Evolutionary conservation across 768 basidiomycete genomes (phyloP).

Genomic region (Lentinula lateritia): DNA sequence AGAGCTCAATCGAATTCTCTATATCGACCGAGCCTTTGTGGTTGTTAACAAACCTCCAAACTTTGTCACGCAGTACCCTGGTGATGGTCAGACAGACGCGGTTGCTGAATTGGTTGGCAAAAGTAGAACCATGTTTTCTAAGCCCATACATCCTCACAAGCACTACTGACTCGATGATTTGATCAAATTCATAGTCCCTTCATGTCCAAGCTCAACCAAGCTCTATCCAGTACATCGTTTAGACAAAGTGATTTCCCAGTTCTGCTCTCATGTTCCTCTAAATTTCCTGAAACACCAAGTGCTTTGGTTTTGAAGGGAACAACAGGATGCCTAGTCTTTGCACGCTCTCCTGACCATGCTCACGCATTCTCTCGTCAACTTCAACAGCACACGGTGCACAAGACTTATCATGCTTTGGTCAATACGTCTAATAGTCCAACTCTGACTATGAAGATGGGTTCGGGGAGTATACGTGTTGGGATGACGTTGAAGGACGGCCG

Average conservation of each 20-base stretch:
- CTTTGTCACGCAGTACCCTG: slow-evolving; percentile 45
- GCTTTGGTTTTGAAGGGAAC: slow-evolving; percentile 36
- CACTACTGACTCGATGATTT: not conserved
- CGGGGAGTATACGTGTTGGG: slow-evolving; percentile 36
- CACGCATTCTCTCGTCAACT: slow-evolving; percentile 55
- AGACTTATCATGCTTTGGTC: slow-evolving; percentile 63
- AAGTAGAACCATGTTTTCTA: not conserved
- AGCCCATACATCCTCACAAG: not conserved
- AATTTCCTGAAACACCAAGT: not conserved
- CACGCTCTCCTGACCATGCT: slow-evolving; percentile 35
- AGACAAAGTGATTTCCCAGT: slow-evolving; percentile 46
- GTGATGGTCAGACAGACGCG: slow-evolving; percentile 7
- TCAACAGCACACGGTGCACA: slow-evolving; percentile 36
- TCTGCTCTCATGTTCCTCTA: not conserved
- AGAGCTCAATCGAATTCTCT: slow-evolving; percentile 24
- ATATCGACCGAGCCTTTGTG: slow-evolving; percentile 48
- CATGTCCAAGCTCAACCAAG: slow-evolving; percentile 24
- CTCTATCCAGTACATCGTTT: slow-evolving; percentile 58
- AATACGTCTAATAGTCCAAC: slow-evolving; percentile 47
- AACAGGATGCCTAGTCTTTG: slow-evolving; percentile 58
- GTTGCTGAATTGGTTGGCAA: slow-evolving; percentile 1
- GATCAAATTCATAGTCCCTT: not conserved
- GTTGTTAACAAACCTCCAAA: slow-evolving; percentile 59
- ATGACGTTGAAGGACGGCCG: slow-evolving; percentile 37
- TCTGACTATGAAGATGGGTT: slow-evolving; percentile 21